These are phyloP conservation scores for Mucor velutinosus DNA, from an alignment of 371 early-diverging fungal species.

Conservation along the genomic window DNA sequence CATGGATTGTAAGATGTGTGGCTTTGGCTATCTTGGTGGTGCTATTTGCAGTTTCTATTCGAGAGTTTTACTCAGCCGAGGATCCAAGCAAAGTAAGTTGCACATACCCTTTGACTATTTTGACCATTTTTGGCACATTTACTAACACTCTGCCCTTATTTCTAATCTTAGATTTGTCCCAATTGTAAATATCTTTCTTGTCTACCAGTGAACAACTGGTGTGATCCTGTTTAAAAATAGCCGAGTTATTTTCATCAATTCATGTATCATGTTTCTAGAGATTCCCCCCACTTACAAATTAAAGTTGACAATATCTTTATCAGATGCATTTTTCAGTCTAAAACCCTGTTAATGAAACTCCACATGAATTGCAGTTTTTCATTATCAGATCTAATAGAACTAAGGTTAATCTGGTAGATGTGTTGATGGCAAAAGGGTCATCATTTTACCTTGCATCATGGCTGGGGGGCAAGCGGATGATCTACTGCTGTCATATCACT, in stretches of 20 bases:
- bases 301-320: neutral
- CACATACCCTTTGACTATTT: neutral
- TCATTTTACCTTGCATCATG: neutral
- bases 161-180: conserved; percentile 40
- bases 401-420: neutral
- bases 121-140: neutral
- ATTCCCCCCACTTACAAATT: neutral
- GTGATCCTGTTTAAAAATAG: conserved; percentile 21
- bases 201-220: conserved; percentile 44
- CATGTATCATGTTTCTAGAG: neutral
- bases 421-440: neutral
- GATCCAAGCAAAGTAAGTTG: conserved; percentile 43
- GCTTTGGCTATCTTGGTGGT: conserved; percentile 43
- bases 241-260: neutral
- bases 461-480: neutral
- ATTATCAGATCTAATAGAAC: neutral
- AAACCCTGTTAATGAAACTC: neutral
- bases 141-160: conserved; percentile 7
- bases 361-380: neutral
- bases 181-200: conserved; percentile 50
- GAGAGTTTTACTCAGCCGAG: conserved; percentile 50
- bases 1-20: conserved; percentile 38
- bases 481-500: neutral
- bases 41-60: conserved; percentile 42
- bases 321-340: neutral